Evolutionary conservation across 805 yeast genomes (phyloP).

Genomic region (Yamadazyma takamatsuzukensis): DNA sequence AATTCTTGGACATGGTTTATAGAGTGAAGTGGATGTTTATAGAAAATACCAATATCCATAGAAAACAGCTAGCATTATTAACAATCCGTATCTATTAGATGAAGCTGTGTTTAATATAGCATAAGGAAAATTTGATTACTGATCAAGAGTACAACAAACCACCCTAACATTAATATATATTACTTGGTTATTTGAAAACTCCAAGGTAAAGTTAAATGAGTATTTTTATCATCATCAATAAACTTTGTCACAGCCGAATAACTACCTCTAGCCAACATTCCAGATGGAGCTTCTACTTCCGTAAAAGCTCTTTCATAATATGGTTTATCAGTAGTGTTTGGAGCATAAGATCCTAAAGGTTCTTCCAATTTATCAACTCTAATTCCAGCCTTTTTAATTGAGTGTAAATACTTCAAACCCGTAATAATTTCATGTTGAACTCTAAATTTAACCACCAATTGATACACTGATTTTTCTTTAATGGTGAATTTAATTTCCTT

Average conservation of each 20-base stretch:
- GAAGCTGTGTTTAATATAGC: no score
- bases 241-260: conserved; percentile 80
- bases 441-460: conserved; percentile 69
- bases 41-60: no score
- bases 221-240: conserved; percentile 78
- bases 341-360: conserved; percentile 88
- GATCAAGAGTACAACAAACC: neutral
- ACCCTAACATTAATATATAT: conserved; percentile 1
- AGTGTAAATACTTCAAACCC: conserved; percentile 82
- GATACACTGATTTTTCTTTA: conserved; percentile 75
- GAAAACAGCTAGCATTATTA: no score
- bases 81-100: no score
- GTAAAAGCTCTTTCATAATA: conserved; percentile 56
- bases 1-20: no score
- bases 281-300: conserved; percentile 85
- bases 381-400: conserved; percentile 82
- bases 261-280: conserved; percentile 81
- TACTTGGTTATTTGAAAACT: conserved; percentile 75
- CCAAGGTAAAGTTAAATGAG: conserved; percentile 79
- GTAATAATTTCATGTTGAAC: conserved; percentile 90
- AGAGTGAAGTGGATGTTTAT: no score
- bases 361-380: conserved; percentile 83
- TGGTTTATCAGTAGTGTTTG: conserved; percentile 78
- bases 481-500: conserved; percentile 68
- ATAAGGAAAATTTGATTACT: no score